Base-by-base conservation (phyloP, 176 grass and related monocot species). In the Phyllostachys edulis region DNA sequence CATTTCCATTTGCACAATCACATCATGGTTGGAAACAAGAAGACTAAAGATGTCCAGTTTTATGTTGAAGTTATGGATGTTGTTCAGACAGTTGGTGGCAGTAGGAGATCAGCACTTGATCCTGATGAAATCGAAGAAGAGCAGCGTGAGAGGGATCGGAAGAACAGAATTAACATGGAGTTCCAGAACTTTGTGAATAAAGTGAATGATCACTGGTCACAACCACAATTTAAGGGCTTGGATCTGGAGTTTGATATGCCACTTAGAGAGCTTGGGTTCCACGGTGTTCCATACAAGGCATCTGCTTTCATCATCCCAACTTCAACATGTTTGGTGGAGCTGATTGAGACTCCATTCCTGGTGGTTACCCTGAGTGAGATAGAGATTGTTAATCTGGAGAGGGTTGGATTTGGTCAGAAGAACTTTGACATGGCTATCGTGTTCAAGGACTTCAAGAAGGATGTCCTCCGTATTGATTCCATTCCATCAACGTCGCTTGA, bases 51-150 rank as follows among this genome's bases (percentile, higher is more conserved):
- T 76, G 92, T 97, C 50, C 90, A 97, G 60, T 97, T 97, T 77
- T 97, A 88, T 86, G 91, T 92, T 84, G 95, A 97, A 81, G 95
- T 97, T 82, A 94, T 97, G 95, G 95, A 97, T 89, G 92, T 91
- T 90, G 94, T 97, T 54, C 90, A 94, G 70, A 86, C 94, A 11
- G 70, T 94, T 67, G 90, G 90, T 72, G 88, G 87, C 29, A 88
- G 70, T 29, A 84, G 90, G 36, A 87, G 85, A 70, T 92, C 88
- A 3, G 90, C 95, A 20, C 84, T 94, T 63, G 95, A 97, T 90
- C 95, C 92, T 72, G 92, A 97, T 82, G 95, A 97, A 71, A 94
- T 97, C 67, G 90, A 97, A 84, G 90, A 97, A 87, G 95, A 97
- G 51, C 92, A 97, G 66, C 92, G 90, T 80, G 92, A 94, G 63